Conservation (phyloP, 1,139 yeast genomes). For the Pichia sp. region DNA sequence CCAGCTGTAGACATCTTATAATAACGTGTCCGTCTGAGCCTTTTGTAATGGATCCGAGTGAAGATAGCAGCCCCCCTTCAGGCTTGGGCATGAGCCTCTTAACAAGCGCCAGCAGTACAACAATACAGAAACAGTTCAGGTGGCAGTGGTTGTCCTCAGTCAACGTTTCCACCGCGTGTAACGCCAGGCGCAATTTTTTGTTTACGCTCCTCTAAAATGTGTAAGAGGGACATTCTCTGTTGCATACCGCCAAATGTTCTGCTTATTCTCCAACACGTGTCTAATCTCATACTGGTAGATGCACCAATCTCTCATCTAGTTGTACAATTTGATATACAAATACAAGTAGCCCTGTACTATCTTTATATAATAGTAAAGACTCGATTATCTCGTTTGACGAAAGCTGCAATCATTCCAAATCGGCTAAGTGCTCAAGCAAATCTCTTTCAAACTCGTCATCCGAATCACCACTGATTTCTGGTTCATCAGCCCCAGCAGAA, state of each 20-base stretch:
- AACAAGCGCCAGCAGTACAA: background rate
- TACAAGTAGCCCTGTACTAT: too few relatives aligned
- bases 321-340: background rate
- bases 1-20: background rate
- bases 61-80: background rate
- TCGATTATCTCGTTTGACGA: too few relatives aligned
- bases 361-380: too few relatives aligned
- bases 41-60: background rate
- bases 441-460: slow-evolving; percentile 33
- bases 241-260: too few relatives aligned
- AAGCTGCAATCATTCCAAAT: slow-evolving; percentile 24
- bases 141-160: background rate
- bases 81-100: background rate
- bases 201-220: background rate
- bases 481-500: background rate
- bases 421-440: slow-evolving; percentile 29
- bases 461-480: slow-evolving; percentile 5
- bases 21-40: background rate
- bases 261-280: too few relatives aligned
- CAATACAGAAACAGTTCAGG: background rate
- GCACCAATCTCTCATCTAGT: background rate
- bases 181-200: background rate
- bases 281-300: too few relatives aligned
- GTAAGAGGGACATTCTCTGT: too few relatives aligned
- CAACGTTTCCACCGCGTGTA: background rate